phyloP scores from a whole-genome alignment of 108 stramenopile species.

The Licmophora abbreviata region DNA sequence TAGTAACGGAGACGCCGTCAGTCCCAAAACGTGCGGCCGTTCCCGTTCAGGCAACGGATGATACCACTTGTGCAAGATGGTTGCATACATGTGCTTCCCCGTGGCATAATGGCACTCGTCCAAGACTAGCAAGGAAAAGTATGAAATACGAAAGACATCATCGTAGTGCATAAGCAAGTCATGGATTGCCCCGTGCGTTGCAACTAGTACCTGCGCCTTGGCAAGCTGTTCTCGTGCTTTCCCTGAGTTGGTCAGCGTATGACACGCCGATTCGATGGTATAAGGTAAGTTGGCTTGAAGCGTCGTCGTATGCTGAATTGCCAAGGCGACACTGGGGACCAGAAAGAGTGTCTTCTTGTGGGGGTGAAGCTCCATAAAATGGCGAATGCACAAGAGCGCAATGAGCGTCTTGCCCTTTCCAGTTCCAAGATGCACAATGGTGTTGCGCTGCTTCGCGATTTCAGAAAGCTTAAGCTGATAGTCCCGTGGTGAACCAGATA shows the following conservation, averaged over 20 bases:
- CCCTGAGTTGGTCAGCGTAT: constrained; percentile 13
- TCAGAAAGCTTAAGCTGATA: constrained; percentile 47
- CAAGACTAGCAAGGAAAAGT: constrained; percentile 39
- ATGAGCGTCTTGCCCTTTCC: constrained; percentile 61
- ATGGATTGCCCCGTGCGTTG: constrained; percentile 53
- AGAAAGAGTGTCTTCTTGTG: constrained; percentile 44
- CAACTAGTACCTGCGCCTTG: constrained; percentile 39
- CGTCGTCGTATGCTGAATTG: constrained; percentile 45
- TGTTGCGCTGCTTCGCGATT: constrained; percentile 34
- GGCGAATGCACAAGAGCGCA: constrained; percentile 39
- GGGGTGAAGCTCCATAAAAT: constrained; percentile 4
- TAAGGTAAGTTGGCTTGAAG: constrained; percentile 42
- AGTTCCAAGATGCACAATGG: constrained; percentile 58
- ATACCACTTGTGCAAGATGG: constrained; percentile 46
- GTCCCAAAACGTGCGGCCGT: constrained; percentile 41
- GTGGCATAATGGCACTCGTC: constrained; percentile 59
- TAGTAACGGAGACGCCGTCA: constrained; percentile 58
- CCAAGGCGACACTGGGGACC: constrained; percentile 58
- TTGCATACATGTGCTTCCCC: constrained; percentile 32
- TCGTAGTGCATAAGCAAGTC: constrained; percentile 54
- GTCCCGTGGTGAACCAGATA: constrained; percentile 27
- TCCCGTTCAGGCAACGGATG: constrained; percentile 22
- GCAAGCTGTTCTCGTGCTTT: constrained; percentile 19
- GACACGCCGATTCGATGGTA: constrained; percentile 29
- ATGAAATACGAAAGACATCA: constrained; percentile 30